These are phyloP conservation scores for Paecilomyces niveus DNA, from an alignment of 2,329 filamentous ascomycete species.

Conservation along the genomic window DNA sequence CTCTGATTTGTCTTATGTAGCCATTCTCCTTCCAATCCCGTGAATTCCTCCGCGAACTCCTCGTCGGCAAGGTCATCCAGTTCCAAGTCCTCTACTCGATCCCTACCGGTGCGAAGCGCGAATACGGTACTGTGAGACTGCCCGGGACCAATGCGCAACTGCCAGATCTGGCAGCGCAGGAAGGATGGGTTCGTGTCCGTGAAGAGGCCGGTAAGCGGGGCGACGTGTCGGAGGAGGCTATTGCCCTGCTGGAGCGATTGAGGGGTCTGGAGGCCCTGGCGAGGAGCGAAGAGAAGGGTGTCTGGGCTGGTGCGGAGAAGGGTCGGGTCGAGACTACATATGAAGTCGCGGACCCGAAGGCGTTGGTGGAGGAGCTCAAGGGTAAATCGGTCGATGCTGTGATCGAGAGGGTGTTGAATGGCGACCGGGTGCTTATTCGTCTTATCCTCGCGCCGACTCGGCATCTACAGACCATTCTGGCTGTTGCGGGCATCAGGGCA, in stretches of 20 bases:
- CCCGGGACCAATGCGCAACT: slow-evolving; percentile 62
- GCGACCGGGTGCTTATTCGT: slow-evolving; percentile 81
- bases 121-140: slow-evolving; percentile 77
- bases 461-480: slow-evolving; percentile 81
- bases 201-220: slow-evolving; percentile 83
- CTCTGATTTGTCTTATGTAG: slow-evolving; percentile 24
- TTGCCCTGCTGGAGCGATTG: slow-evolving; percentile 66
- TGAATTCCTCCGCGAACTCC: slow-evolving; percentile 77
- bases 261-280: slow-evolving; percentile 71
- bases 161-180: slow-evolving; percentile 75
- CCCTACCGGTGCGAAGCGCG: slow-evolving; percentile 67
- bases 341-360: slow-evolving; percentile 68
- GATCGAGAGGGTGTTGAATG: slow-evolving; percentile 84
- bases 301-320: slow-evolving; percentile 64
- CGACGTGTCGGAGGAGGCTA: slow-evolving; percentile 72
- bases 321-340: slow-evolving; percentile 68
- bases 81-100: slow-evolving; percentile 84
- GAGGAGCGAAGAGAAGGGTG: slow-evolving; percentile 68
- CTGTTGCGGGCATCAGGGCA: slow-evolving; percentile 81
- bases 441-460: slow-evolving; percentile 73
- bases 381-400: slow-evolving; percentile 77
- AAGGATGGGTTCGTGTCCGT: slow-evolving; percentile 87
- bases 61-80: slow-evolving; percentile 79
- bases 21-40: slow-evolving; percentile 89
- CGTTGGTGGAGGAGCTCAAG: slow-evolving; percentile 75